A percentile compares a stretch with the other conserved stretches of the same genome.
These are phyloP conservation scores for Meyerozyma elateridarum DNA, from an alignment of 1,139 yeast species.

Conservation along the genomic window DNA sequence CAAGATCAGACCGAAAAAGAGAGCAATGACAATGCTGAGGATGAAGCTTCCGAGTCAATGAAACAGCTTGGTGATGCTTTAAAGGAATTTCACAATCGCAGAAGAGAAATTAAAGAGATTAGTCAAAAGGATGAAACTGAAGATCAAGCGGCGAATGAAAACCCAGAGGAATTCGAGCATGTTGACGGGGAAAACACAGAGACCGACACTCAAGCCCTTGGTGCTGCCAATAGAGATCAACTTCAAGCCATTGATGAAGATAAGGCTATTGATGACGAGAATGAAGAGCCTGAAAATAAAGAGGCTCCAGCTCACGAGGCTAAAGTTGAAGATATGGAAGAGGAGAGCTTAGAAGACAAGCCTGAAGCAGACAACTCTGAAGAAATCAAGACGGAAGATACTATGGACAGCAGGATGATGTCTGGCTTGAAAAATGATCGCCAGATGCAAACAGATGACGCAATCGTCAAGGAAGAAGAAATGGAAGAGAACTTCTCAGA, in stretches of 20 bases:
- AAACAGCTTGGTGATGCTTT: constrained; percentile 86
- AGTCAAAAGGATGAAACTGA: constrained; percentile 41
- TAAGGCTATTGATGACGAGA: constrained; percentile 78
- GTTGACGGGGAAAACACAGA: constrained; percentile 78
- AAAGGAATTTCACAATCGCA: constrained; percentile 87
- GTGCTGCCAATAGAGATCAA: constrained; percentile 82
- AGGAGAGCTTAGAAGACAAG: constrained; percentile 13
- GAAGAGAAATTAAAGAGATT: constrained; percentile 76
- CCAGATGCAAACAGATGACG: constrained; percentile 2
- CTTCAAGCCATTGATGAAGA: constrained; percentile 74
- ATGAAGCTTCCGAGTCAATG: constrained; percentile 74
- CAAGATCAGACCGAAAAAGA: constrained; percentile 23
- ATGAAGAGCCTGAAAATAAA: constrained; percentile 13
- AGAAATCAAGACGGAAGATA: constrained; percentile 16
- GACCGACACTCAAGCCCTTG: constrained; percentile 83
- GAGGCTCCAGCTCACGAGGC: constrained; percentile 17
- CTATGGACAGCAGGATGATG: constrained; percentile 15
- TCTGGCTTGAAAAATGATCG: constrained; percentile 5
- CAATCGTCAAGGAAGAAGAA: constrained; percentile 26
- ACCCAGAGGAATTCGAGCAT: constrained; percentile 90
- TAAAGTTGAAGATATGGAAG: constrained; percentile 19
- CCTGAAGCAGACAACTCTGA: constrained; percentile 21
- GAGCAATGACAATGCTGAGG: constrained; percentile 55
- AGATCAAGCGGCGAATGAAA: constrained; percentile 48
- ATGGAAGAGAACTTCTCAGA: constrained; percentile 25